These are phyloP conservation scores for Chlamydomonas reinhardtii DNA, from an alignment of 163 green algal genomes.

Conservation along the genomic window DNA sequence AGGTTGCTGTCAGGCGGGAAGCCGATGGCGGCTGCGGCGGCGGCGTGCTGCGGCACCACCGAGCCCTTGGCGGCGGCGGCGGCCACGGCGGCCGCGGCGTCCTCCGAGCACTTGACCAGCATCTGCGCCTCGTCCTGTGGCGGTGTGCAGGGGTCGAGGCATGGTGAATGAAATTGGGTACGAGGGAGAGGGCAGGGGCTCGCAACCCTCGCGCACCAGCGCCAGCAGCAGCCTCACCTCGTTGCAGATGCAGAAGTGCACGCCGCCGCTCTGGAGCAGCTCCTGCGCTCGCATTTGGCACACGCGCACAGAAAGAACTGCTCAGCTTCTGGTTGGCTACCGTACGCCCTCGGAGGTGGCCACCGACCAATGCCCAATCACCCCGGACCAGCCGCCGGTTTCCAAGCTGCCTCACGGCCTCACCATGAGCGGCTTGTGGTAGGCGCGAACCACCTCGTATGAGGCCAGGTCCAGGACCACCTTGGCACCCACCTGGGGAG, in stretches of 20 bases:
- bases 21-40: neutral
- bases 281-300: neutral
- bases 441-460: conserved; percentile 81
- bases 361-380: too few species aligned
- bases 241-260: conserved; percentile 74
- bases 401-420: too few species aligned
- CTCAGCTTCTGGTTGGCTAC: too few species aligned
- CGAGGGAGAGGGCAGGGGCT: neutral
- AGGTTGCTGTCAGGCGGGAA: conserved; percentile 4
- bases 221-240: conserved; percentile 55
- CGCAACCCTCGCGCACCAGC: neutral
- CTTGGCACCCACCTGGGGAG: conserved; percentile 47
- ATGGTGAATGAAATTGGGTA: neutral
- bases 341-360: too few species aligned
- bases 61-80: neutral
- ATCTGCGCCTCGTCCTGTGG: conserved; percentile 38
- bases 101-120: conserved; percentile 7
- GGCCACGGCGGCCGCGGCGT: neutral
- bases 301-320: too few species aligned
- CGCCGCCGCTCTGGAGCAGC: conserved; percentile 19
- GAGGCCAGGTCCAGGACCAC: conserved; percentile 81
- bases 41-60: neutral
- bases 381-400: too few species aligned
- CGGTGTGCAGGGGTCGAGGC: neutral
- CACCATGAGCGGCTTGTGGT: conserved; percentile 54